Conservation (phyloP, 2,329 filamentous ascomycete species). For the Elsinoe batatas region DNA sequence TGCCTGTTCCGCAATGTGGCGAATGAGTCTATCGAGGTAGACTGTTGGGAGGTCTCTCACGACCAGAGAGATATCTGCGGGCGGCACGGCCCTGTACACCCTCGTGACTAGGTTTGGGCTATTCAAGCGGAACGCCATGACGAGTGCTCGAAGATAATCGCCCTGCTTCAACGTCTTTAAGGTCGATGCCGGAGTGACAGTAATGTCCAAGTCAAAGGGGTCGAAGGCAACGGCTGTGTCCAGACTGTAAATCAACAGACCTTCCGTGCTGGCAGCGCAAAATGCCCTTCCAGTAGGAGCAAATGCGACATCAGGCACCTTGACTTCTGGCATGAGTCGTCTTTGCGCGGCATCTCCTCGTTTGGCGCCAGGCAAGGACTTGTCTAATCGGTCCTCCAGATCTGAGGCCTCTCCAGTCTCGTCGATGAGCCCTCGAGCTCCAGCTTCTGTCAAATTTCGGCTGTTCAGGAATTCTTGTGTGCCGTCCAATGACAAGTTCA, state of each 20-base stretch:
- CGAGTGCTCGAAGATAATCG: slow-evolving; percentile 81
- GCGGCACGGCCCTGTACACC: slow-evolving; percentile 76
- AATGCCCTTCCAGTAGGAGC: slow-evolving; percentile 82
- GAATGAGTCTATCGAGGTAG: slow-evolving; percentile 75
- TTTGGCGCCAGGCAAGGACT: slow-evolving; percentile 71
- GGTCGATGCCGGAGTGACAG: slow-evolving; percentile 70
- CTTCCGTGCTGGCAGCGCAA: slow-evolving; percentile 91
- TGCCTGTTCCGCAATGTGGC: slow-evolving; percentile 77
- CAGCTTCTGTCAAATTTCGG: slow-evolving; percentile 80
- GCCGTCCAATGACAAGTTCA: slow-evolving; percentile 90
- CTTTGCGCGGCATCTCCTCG: slow-evolving; percentile 76
- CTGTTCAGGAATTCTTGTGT: slow-evolving; percentile 97
- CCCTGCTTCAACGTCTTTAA: slow-evolving; percentile 61
- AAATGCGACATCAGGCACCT: slow-evolving; percentile 76
- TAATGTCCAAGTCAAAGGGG: slow-evolving; percentile 90
- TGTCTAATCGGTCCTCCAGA: slow-evolving; percentile 72
- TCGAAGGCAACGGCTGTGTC: slow-evolving; percentile 81
- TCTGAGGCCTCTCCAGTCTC: slow-evolving; percentile 82
- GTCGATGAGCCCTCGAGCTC: slow-evolving; percentile 74
- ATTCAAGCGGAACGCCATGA: slow-evolving; percentile 96
- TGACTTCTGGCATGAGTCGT: slow-evolving; percentile 68
- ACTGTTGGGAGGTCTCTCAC: slow-evolving; percentile 71
- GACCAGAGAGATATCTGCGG: slow-evolving; percentile 63
- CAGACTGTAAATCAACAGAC: slow-evolving; percentile 83
- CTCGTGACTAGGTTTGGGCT: slow-evolving; percentile 69